phyloP scores from a whole-genome alignment of 305 asterid genomes.

The Fraxinus sp. region DNA sequence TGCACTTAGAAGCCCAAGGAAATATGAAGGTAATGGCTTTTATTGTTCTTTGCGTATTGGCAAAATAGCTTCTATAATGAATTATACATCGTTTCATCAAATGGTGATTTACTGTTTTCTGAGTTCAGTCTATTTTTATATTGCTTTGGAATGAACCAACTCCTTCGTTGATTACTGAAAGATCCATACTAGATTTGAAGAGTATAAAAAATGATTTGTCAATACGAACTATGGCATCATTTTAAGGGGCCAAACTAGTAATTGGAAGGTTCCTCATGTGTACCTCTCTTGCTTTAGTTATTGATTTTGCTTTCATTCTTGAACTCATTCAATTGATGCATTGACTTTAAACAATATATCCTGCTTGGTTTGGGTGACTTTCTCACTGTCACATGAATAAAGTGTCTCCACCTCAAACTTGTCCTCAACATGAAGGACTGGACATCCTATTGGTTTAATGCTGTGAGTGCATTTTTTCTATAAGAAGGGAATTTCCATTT shows the following conservation, averaged over 20 bases:
- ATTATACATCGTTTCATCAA: neutral
- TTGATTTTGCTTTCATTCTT: neutral
- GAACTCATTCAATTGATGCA: neutral
- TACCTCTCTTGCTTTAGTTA: neutral
- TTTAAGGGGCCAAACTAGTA: neutral
- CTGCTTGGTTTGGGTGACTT: neutral
- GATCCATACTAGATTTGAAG: neutral
- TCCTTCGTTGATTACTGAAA: neutral
- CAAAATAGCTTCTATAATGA: neutral
- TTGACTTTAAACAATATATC: neutral
- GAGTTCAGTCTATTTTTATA: neutral
- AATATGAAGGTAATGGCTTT: neutral
- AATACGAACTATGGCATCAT: slow-evolving; percentile 1
- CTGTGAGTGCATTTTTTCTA: slow-evolving; percentile 6
- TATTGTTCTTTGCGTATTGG: neutral
- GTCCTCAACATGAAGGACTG: neutral
- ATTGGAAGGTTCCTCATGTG: neutral
- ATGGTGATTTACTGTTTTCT: neutral
- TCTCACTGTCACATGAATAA: neutral
- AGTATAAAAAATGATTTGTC: neutral
- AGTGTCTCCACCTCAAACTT: neutral
- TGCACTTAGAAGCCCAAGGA: neutral
- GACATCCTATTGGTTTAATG: neutral
- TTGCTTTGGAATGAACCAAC: slow-evolving; percentile 3
- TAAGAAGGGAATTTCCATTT: neutral